Evolutionary conservation across 1,139 yeast genomes (phyloP).

Genomic region (Geotrichum klebahnii): DNA sequence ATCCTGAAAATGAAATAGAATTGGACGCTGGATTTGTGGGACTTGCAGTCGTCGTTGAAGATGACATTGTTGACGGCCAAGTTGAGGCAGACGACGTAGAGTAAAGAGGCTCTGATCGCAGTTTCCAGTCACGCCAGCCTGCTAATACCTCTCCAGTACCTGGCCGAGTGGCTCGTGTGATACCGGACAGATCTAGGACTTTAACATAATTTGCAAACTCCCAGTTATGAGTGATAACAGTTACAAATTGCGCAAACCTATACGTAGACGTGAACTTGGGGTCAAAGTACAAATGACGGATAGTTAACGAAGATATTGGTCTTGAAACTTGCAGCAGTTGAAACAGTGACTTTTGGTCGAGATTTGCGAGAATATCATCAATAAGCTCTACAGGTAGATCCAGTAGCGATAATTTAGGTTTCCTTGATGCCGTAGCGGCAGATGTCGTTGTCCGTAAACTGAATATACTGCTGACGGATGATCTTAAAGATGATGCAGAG

Average conservation of each 20-base stretch:
- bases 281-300: conserved; percentile 44
- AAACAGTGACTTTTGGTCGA: conserved; percentile 23
- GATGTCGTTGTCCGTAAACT: background rate
- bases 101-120: conserved; percentile 64
- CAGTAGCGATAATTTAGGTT: conserved; percentile 3
- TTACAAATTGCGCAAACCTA: conserved; percentile 71
- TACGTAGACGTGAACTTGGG: conserved; percentile 65
- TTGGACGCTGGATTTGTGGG: background rate
- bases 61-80: too few species aligned
- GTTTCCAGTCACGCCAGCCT: conserved; percentile 90
- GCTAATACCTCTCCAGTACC: conserved; percentile 45
- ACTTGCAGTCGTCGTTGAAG: background rate
- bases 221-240: conserved; percentile 54
- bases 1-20: too few species aligned
- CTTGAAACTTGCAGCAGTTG: conserved; percentile 23
- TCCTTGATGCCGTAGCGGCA: background rate
- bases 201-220: conserved; percentile 55
- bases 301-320: conserved; percentile 14
- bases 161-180: conserved; percentile 36
- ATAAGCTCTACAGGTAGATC: conserved; percentile 28
- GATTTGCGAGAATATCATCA: conserved; percentile 20
- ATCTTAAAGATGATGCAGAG: conserved; percentile 4
- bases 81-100: background rate
- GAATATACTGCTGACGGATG: conserved; percentile 5
- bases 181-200: conserved; percentile 53